Base-by-base conservation (phyloP, 352 stramenopile genomes). In the Phytophthora meadii region DNA sequence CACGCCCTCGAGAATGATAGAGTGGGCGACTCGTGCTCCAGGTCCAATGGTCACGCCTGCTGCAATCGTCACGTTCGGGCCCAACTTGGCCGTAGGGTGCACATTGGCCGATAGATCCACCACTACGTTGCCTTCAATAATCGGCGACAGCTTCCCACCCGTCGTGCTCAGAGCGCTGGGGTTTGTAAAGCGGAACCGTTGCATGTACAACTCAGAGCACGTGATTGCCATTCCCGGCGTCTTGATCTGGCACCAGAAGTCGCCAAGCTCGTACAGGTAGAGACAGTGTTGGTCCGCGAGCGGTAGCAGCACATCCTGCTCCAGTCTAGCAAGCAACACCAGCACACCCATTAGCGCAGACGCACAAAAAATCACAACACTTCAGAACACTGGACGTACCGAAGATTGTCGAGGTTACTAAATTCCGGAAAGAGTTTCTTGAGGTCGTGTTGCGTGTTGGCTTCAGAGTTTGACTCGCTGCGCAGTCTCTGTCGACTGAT, bases 241-340 rank as follows among this genome's bases (percentile, higher is more conserved):
- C 79, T 95, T 96, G 77, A 96, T 96, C 60, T 96, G 89, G 54
- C 87, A 95, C 89, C 89, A 96, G 53, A 96, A 95, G 61, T 96
- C 87, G 2, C 89, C 89, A 1, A 89, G 90, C 51, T 96, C 87
- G 62, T 83, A 89, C 24, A 96, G 60, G 36, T 84, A 95, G 17
- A 96, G 65, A 24, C 70, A 78, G 4, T 84, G 79, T 22, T 88
- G 80, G n/a, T 88, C 89, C 9, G 89, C 89, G 12, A 94, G 70
- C 5, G 86, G 87, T n/a, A 95, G 54, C 49, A 96, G 53, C 24
- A 96, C 72, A 61, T 96, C 89, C 65, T 96, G 89, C 60, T 96
- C 89, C 25, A 96, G 40, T 54, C 88, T 93, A 49, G 12, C 37
- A 25, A 50, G 32, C 24, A 25, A 27, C 32, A 42, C n/a, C 32